Conservation (phyloP, 139 green algal genomes). For the Pedinophyceae sp. region DNA sequence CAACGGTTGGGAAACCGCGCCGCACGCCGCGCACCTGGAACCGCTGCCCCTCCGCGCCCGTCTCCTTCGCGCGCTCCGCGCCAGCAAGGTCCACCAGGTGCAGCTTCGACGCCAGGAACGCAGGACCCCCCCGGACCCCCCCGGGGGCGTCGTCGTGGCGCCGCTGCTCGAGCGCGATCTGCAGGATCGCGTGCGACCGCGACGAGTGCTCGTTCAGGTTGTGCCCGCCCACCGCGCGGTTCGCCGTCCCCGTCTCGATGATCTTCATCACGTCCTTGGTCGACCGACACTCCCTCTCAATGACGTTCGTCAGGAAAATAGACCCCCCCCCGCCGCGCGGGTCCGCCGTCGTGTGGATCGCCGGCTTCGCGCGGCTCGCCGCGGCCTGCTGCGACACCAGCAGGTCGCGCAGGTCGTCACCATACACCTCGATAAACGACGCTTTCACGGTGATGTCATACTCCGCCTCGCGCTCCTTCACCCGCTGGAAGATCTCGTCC, state of each 20-base stretch:
- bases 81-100: slow-evolving; percentile 78
- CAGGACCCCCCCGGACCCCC: slow-evolving; percentile 6
- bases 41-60: slow-evolving; percentile 59
- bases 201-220: slow-evolving; percentile 76
- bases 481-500: no score
- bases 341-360: slow-evolving; percentile 50
- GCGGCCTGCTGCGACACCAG: slow-evolving; percentile 21
- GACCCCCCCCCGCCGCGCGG: slow-evolving; percentile 36
- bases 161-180: slow-evolving; percentile 86
- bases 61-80: slow-evolving; percentile 83
- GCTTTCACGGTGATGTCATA: slow-evolving; percentile 55
- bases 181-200: slow-evolving; percentile 94
- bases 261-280: slow-evolving; percentile 59
- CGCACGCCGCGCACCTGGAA: slow-evolving; percentile 19
- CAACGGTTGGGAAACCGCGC: slow-evolving; percentile 9
- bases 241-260: slow-evolving; percentile 58
- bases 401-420: slow-evolving; percentile 78
- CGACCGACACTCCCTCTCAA: slow-evolving; percentile 7
- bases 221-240: slow-evolving; percentile 61
- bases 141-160: slow-evolving; percentile 30
- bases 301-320: neutral
- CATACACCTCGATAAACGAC: slow-evolving; percentile 86
- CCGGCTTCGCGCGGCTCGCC: slow-evolving; percentile 8
- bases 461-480: slow-evolving; percentile 13
- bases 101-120: slow-evolving; percentile 51